Evolutionary conservation across 2,329 filamentous ascomycete genomes (phyloP).

Genomic region (Aspergillus jensenii): DNA sequence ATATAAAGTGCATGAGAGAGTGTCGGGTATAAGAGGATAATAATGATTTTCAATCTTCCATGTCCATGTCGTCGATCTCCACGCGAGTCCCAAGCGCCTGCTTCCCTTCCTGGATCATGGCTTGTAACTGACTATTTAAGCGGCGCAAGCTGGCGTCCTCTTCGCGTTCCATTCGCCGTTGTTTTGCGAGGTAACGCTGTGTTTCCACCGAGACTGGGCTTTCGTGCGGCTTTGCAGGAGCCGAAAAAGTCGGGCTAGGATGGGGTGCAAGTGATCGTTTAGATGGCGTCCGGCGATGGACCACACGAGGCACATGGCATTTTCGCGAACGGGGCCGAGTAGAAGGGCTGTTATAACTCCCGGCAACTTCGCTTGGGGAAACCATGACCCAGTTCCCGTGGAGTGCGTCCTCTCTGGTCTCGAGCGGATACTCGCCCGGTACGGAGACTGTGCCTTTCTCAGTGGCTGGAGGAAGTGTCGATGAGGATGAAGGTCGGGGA

Average conservation of each 20-base stretch:
- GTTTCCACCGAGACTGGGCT: conserved; percentile 57
- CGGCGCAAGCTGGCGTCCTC: conserved; percentile 76
- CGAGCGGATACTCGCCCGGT: conserved; percentile 53
- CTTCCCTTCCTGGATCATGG: conserved; percentile 85
- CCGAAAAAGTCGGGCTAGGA: conserved; percentile 23
- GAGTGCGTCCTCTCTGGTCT: conserved; percentile 48
- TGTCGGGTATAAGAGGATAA: not conserved
- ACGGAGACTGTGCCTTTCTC: conserved; percentile 35
- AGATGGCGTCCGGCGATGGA: conserved; percentile 14
- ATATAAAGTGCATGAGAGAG: not conserved
- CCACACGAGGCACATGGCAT: conserved; percentile 1
- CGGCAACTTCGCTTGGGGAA: conserved; percentile 15
- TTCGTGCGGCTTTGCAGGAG: conserved; percentile 30
- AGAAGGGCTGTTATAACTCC: not conserved
- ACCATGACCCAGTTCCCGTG: conserved; percentile 73
- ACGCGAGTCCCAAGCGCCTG: conserved; percentile 78
- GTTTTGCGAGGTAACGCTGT: conserved; percentile 69
- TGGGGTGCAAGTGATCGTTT: conserved; percentile 24
- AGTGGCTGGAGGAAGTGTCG: conserved; percentile 31
- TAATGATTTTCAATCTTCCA: conserved; percentile 29
- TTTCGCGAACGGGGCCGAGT: conserved; percentile 3
- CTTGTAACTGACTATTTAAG: conserved; percentile 75
- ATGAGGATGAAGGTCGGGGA: conserved; percentile 26
- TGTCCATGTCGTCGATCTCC: conserved; percentile 54
- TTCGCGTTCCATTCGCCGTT: conserved; percentile 71